Conservation (phyloP, 2,329 filamentous ascomycete genomes). For the Zasmidium angulare region DNA sequence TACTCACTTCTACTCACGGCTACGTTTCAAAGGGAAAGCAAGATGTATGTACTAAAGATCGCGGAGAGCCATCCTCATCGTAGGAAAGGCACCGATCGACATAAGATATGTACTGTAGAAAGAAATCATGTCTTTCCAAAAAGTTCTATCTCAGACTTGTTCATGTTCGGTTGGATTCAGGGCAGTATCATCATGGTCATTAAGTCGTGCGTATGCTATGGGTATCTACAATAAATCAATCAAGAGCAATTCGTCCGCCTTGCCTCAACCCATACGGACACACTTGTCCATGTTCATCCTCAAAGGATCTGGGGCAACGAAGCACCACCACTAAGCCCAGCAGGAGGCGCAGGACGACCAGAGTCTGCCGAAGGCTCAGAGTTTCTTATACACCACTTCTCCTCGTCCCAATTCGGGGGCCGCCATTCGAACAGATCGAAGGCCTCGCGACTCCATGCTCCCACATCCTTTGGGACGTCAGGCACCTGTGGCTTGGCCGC, state of each 20-base stretch:
- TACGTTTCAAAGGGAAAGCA: too few relatives aligned
- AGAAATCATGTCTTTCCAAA: too few relatives aligned
- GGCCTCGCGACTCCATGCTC: conserved; percentile 69
- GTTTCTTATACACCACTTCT: conserved; percentile 28
- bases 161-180: too few relatives aligned
- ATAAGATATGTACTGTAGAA: too few relatives aligned
- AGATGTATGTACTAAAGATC: too few relatives aligned
- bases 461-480: conserved; percentile 49
- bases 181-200: background rate
- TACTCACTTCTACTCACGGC: too few relatives aligned
- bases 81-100: too few relatives aligned
- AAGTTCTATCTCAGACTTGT: too few relatives aligned
- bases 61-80: too few relatives aligned
- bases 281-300: background rate
- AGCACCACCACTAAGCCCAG: conserved; percentile 18
- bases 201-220: background rate
- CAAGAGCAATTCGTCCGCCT: background rate
- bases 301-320: conserved; percentile 2
- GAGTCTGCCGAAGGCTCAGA: too few relatives aligned
- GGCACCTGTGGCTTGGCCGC: conserved; percentile 7
- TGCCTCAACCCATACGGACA: too few relatives aligned
- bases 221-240: background rate
- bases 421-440: conserved; percentile 65
- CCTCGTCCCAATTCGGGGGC: conserved; percentile 45
- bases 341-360: too few relatives aligned